phyloP scores from a whole-genome alignment of 2,329 filamentous ascomycete genomes.

The Tolypocladium guangdongense region DNA sequence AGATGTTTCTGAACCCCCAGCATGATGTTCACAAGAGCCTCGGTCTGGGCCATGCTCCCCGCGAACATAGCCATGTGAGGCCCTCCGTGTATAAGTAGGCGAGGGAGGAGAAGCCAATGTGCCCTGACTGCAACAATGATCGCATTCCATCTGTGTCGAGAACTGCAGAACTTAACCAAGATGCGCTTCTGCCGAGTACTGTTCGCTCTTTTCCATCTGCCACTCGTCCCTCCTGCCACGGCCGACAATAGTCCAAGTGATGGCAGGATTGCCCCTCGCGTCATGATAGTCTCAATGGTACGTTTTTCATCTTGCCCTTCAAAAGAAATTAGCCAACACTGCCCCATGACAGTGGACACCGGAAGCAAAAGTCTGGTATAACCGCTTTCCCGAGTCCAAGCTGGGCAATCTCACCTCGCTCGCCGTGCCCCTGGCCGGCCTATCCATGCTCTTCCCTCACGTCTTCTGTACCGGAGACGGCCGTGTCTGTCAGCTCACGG shows the following conservation, averaged over 20 bases:
- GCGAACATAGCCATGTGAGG: neutral
- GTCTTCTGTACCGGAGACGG: constrained; percentile 52
- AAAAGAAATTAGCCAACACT: neutral
- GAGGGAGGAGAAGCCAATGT: neutral
- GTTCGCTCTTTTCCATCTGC: neutral
- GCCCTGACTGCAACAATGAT: neutral
- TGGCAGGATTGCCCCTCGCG: constrained; percentile 37
- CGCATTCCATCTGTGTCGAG: neutral
- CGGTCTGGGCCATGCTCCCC: neutral
- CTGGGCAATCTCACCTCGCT: constrained; percentile 44
- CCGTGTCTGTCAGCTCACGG: constrained; percentile 56
- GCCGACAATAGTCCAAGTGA: neutral
- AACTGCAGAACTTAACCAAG: neutral
- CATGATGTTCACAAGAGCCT: neutral
- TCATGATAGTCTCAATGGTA: constrained; percentile 26
- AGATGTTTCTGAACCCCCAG: neutral
- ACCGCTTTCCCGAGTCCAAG: constrained; percentile 31
- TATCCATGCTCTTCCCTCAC: constrained; percentile 54
- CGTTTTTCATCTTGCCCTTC: neutral
- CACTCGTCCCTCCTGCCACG: neutral
- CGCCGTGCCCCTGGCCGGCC: constrained; percentile 48
- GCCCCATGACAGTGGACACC: constrained; percentile 40
- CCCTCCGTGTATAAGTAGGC: neutral
- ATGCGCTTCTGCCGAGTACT: neutral
- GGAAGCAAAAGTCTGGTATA: constrained; percentile 52